phyloP scores from a whole-genome alignment of 2,329 filamentous ascomycete species.

The Onygena corvina region DNA sequence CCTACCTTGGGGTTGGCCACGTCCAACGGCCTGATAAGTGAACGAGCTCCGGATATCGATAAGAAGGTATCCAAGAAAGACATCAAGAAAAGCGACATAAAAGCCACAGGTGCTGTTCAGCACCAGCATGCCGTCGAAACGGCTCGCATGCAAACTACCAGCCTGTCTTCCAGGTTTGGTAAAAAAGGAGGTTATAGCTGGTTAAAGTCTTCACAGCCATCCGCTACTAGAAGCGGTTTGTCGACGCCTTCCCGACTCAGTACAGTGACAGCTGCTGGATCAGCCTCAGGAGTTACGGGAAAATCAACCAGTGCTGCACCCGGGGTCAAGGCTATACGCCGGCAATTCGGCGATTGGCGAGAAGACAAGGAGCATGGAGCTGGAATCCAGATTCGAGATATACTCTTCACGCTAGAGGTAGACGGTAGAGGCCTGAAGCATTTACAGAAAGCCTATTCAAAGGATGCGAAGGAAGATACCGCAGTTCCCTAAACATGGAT shows the following conservation, averaged over 20 bases:
- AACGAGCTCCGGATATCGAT: constrained; percentile 48
- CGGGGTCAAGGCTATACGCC: constrained; percentile 24
- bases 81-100: constrained; percentile 60
- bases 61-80: constrained; percentile 80
- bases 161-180: constrained; percentile 39
- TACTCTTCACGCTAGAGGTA: constrained; percentile 64
- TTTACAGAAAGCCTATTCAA: constrained; percentile 34
- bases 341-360: constrained; percentile 60
- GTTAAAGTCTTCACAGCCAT: constrained; percentile 29
- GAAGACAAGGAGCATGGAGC: constrained; percentile 62
- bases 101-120: constrained; percentile 63
- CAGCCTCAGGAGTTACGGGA: constrained; percentile 8
- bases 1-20: constrained; percentile 49
- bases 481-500: constrained; percentile 7
- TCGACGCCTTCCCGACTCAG: constrained; percentile 27
- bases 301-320: constrained; percentile 24
- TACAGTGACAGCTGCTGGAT: constrained; percentile 15
- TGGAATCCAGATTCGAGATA: constrained; percentile 73
- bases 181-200: constrained; percentile 39
- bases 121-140: constrained; percentile 76
- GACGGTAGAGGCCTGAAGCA: constrained; percentile 48
- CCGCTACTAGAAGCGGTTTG: constrained; percentile 27
- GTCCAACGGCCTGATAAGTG: constrained; percentile 24
- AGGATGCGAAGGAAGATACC: constrained; percentile 31
- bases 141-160: constrained; percentile 61